A percentile compares a stretch with the other conserved stretches of the same genome.
Conservation (phyloP, 129 eudicot genomes). For the Pulicaria dysenterica region DNA sequence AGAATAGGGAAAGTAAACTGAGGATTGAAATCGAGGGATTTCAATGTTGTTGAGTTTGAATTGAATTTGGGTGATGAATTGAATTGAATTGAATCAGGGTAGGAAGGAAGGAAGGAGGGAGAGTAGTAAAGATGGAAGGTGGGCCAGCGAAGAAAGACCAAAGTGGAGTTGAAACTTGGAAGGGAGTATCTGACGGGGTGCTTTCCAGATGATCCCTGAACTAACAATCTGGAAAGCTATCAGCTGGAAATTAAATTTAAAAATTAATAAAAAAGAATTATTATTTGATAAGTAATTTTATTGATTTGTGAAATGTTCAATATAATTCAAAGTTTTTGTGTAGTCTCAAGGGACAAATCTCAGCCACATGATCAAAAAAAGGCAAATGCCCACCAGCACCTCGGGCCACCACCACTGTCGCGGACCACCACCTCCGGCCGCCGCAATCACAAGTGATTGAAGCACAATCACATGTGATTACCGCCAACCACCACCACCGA, state of each 20-base stretch:
- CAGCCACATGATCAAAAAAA: no score
- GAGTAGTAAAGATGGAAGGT: conserved; percentile 10
- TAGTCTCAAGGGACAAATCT: no score
- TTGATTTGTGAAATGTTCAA: no score
- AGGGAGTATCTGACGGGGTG: conserved; percentile 14
- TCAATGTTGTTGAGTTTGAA: conserved; percentile 15
- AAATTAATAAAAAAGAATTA: conserved; percentile 9
- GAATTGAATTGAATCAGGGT: background rate
- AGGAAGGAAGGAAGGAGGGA: conserved; percentile 5
- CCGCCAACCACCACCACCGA: no score
- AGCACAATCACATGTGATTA: no score
- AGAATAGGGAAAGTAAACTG: background rate
- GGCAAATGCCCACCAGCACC: no score
- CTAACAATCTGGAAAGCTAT: conserved; percentile 29
- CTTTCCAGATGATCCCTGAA: background rate
- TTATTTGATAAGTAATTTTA: background rate
- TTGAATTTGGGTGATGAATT: background rate
- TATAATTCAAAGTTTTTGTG: no score
- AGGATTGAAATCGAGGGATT: conserved; percentile 3
- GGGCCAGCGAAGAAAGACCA: conserved; percentile 19
- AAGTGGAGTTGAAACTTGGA: background rate
- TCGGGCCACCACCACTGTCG: no score
- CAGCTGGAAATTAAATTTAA: background rate
- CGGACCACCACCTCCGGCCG: no score
- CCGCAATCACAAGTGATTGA: no score